Base-by-base conservation (phyloP, 108 stramenopile genomes). In the Nitzschia inconspicua region DNA sequence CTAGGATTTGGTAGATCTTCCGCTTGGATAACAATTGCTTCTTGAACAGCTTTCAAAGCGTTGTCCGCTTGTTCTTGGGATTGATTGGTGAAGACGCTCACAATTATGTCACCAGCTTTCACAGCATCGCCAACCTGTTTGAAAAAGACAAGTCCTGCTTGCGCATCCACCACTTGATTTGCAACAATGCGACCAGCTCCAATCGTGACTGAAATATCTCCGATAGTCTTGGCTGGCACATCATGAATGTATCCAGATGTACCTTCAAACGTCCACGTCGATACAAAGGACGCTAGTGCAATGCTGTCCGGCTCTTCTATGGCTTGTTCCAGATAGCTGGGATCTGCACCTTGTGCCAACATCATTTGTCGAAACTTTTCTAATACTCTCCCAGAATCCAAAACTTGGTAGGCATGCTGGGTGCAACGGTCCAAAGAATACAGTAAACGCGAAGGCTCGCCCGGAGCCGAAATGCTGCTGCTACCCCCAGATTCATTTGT, bases 331-430 rank as follows among this genome's bases (percentile, higher is more conserved):
- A 54, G 2, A 23, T 35, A 19, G 31, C 4, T 44, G 32, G 77
- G 47, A 63, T 83, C 83, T 16, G 85, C 92, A 7, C 88, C 92
- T 61, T 93, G 92, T 4, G 86, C 86, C 41, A 49, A 20, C 1
- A 89, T 82, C 84, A 93, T 89, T 47, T 82, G 75, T 18, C 63
- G 61, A 57, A 87, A 86, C 42, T 77, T 89, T n/a, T 52, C 44
- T 30, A 77, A 75, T 9, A 75, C 88, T 40, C 74, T 67, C 8
- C 92, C 88, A 24, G 70, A 74, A 8, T 76, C 30, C 43, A 93
- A 57, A 27, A 67, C 65, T 43, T 73, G 64, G 44, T 55, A 53
- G n/a, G 77, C 71, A 46, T 74, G 58, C 13, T 42, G 53, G 30
- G 80, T 59, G 4, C 80, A 72, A 14, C 81, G 66, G 3, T 74